Percentiles rank a stretch among this genome's conserved stretches.
Evolutionary conservation across 805 yeast species (phyloP).

Genomic region (Lipomyces sp.): DNA sequence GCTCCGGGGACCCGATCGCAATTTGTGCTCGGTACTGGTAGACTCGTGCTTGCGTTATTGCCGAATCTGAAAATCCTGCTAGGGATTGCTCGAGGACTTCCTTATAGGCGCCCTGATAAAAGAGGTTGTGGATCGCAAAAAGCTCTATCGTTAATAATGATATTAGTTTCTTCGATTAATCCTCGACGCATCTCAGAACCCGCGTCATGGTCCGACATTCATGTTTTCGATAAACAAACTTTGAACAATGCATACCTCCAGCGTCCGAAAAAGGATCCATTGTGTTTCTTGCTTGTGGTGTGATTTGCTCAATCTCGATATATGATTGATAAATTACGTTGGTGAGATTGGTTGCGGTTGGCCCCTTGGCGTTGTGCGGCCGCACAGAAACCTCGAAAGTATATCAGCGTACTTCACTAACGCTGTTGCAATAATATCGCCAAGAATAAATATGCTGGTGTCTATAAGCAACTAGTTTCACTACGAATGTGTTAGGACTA

Average conservation of each 20-base stretch:
- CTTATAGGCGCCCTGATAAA: constrained; percentile 49
- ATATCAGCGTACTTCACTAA: not conserved
- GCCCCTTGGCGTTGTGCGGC: not conserved
- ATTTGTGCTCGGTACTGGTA: constrained; percentile 49
- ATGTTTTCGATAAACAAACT: not conserved
- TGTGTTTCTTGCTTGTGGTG: constrained; percentile 3
- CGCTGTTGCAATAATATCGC: not conserved
- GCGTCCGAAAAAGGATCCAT: constrained; percentile 43
- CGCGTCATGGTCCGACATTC: not conserved
- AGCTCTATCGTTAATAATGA: constrained; percentile 37
- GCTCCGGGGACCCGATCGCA: constrained; percentile 44
- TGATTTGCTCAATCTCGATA: not conserved
- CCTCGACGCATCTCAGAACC: too few species aligned
- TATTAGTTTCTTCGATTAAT: not conserved
- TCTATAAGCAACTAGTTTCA: too few species aligned
- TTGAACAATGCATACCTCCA: constrained; percentile 37
- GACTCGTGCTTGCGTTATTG: constrained; percentile 42
- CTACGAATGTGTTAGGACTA: too few species aligned
- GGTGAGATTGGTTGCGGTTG: too few species aligned
- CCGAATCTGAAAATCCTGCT: constrained; percentile 37
- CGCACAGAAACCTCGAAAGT: too few species aligned
- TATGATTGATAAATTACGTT: not conserved
- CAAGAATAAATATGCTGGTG: too few species aligned
- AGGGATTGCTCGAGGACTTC: constrained; percentile 44
- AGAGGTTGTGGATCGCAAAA: constrained; percentile 48